These are phyloP conservation scores for Trypanosoma rangeli DNA, from an alignment of 208 protist species.

Conservation along the genomic window DNA sequence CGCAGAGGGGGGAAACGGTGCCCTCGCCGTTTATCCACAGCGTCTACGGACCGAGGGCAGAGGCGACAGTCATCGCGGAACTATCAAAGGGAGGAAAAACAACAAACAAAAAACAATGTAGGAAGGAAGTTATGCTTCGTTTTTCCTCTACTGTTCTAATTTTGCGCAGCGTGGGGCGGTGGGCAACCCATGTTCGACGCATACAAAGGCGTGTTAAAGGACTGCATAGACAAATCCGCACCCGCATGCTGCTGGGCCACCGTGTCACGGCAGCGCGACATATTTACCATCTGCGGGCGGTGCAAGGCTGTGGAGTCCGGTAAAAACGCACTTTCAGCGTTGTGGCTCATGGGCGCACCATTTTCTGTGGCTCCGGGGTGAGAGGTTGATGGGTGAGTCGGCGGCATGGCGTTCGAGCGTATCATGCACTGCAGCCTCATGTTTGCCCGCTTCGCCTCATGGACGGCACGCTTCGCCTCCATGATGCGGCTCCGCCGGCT, in stretches of 20 bases:
- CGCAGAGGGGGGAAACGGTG: too few species aligned
- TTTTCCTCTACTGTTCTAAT: slow-evolving; percentile 4
- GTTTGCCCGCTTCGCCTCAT: slow-evolving; percentile 55
- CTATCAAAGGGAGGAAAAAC: background rate
- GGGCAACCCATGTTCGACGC: background rate
- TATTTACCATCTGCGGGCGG: background rate
- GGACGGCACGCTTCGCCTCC: slow-evolving; percentile 43
- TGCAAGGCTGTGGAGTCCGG: background rate
- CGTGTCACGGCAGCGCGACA: background rate
- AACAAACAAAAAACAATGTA: slow-evolving; percentile 9
- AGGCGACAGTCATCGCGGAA: too few species aligned
- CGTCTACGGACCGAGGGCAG: too few species aligned
- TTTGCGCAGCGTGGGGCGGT: background rate
- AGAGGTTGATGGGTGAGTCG: background rate
- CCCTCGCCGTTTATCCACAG: too few species aligned
- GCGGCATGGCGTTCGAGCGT: slow-evolving; percentile 12
- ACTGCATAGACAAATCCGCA: background rate
- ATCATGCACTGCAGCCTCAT: slow-evolving; percentile 52
- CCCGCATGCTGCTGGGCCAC: background rate
- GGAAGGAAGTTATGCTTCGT: slow-evolving; percentile 1
- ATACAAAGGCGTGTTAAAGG: background rate
- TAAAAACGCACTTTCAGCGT: too few species aligned
- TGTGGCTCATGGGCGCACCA: background rate
- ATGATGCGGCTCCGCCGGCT: slow-evolving; percentile 35
- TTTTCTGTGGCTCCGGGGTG: background rate